Base-by-base conservation (phyloP, 2,329 filamentous ascomycete genomes). In the Myriosclerotinia scirpicola region DNA sequence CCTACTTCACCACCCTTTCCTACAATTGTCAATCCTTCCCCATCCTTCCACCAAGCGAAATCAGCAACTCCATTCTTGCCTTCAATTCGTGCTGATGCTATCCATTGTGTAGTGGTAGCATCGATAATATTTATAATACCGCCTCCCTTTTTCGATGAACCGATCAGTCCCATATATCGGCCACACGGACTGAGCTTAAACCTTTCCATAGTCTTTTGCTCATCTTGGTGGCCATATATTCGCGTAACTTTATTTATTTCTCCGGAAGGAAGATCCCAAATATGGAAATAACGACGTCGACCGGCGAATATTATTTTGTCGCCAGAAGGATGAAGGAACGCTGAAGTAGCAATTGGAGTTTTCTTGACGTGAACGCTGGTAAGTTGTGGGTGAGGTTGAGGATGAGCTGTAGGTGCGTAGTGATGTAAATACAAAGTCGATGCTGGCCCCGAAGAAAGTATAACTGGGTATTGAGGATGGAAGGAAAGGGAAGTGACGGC, bases 171-270 rank as follows among this genome's bases (percentile, higher is more conserved):
- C 82, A 99, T 89, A 78, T 93, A 93, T 56, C 87, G 85, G 1
- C 94, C 94, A 75, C 92, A 92, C 0, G 95, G 93, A 55, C 91
- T 96, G 36, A 96, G 81, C 73, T 90, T 91, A 83, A 99, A 96
- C 40, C 84, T 84, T 78, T 98, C 95, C 92, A 97, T 97, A 52
- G 86, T 90, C 73, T 88, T 90, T 78, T 97, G 93, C 78, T 96
- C 92, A 65, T 91, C 84, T 71, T 88, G 83, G 72, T 93, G 89
- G 69, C 93, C 87, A 75, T 90, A 85, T 67, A 95, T 81, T 76
- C 90, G 83, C 72, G 86, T 87, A 54, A 96, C 85, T 79, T 96
- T 97, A 74, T 94, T 90, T 59, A 99, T 87, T 15, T 83, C 81
- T 54, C 95, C 95, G 0, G 90, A 89, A 54, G 89, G 82, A 34